phyloP scores from a whole-genome alignment of 140 eudicot genomes.

The Ambrosia hybrid region DNA sequence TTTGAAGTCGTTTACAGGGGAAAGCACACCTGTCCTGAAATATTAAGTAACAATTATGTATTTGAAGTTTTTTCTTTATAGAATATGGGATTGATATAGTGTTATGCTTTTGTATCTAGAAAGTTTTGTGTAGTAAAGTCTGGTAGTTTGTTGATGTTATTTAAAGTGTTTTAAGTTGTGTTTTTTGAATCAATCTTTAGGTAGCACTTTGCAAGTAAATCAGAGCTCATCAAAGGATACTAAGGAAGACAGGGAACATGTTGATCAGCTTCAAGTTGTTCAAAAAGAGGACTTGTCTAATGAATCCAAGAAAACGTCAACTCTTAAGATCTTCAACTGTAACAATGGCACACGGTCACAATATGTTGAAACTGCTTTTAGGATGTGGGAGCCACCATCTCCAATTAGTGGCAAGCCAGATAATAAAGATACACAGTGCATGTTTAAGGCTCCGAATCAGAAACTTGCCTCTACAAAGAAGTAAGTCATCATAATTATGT shows the following conservation, averaged over 20 bases:
- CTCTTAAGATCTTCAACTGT: background rate
- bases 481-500: conserved; percentile 20
- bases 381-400: too few relatives aligned
- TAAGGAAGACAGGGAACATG: background rate
- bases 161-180: background rate
- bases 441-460: background rate
- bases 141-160: background rate
- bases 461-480: conserved; percentile 1
- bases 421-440: conserved; percentile 1
- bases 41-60: background rate
- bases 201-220: background rate
- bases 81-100: background rate
- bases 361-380: too few relatives aligned
- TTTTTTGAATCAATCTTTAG: background rate
- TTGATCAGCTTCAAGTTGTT: background rate
- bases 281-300: background rate
- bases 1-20: background rate
- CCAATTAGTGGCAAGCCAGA: background rate
- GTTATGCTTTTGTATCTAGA: background rate
- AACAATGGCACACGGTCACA: too few relatives aligned
- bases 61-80: background rate
- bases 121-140: background rate
- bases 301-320: background rate
- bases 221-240: background rate
- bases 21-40: background rate